Evolutionary conservation across 2,329 filamentous ascomycete species (phyloP).

Genomic region (Celoporthe dispersa): DNA sequence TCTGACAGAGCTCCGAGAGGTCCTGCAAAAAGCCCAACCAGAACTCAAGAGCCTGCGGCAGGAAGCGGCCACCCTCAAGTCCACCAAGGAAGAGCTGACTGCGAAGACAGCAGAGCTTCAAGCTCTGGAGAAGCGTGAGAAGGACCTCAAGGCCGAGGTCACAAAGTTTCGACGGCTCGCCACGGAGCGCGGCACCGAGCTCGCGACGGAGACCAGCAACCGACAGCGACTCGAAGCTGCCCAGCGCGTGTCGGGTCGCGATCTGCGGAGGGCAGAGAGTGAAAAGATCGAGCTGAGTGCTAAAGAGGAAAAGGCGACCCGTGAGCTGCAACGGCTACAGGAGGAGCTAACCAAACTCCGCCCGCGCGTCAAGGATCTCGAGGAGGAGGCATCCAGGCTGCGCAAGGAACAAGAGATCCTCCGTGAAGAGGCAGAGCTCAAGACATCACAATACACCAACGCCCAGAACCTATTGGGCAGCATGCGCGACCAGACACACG

Average conservation of each 20-base stretch:
- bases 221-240: slow-evolving; percentile 79
- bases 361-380: slow-evolving; percentile 66
- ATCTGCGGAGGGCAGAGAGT: slow-evolving; percentile 76
- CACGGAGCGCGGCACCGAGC: slow-evolving; percentile 75
- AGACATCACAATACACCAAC: slow-evolving; percentile 82
- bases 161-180: slow-evolving; percentile 70
- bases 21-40: slow-evolving; percentile 82
- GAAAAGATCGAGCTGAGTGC: slow-evolving; percentile 80
- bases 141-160: slow-evolving; percentile 78
- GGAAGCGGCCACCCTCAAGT: slow-evolving; percentile 76
- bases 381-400: slow-evolving; percentile 72
- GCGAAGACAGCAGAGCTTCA: slow-evolving; percentile 64
- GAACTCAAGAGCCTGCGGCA: slow-evolving; percentile 80
- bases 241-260: slow-evolving; percentile 72
- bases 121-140: slow-evolving; percentile 80
- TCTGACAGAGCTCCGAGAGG: slow-evolving; percentile 76
- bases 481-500: slow-evolving; percentile 90
- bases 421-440: slow-evolving; percentile 81
- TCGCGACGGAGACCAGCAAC: slow-evolving; percentile 73
- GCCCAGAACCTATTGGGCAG: slow-evolving; percentile 85
- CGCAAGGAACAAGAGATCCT: slow-evolving; percentile 69
- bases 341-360: slow-evolving; percentile 74
- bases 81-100: slow-evolving; percentile 74
- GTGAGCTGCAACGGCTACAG: slow-evolving; percentile 72
- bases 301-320: slow-evolving; percentile 69